Evolutionary conservation across 495 filamentous ascomycete genomes (phyloP), one percentile per base, ranked within the genome.

Genomic region (Staphylotrichum longicolle): DNA sequence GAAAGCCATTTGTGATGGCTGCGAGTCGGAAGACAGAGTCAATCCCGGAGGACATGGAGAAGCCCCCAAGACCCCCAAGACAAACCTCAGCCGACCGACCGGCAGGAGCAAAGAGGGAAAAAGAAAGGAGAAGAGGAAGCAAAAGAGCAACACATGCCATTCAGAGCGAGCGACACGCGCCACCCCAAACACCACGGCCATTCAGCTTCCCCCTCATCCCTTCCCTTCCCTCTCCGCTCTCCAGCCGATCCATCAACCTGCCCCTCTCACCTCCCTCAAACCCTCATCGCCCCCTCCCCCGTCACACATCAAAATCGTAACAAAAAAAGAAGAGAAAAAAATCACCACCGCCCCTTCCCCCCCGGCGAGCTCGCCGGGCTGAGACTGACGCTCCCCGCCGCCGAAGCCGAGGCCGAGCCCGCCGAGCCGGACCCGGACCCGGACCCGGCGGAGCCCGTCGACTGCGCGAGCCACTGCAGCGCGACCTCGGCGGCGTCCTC

Each of bases 401-500:
- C 45, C n/a, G 45, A 20, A 14, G 45, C 5, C 3, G 45, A 5
- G 6, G 5, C 45, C n/a, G n/a, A 48, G 20, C 5, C 7, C 4
- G 20, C 44, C 30, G 55, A 51, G 33, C 20, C 20, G 20, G 20
- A 27, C 1, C 20, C 20, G 20, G 20, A 27, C 1, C 20, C 20
- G 20, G 20, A 27, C 1, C 20, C 20, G 20, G 20, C 20, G 20
- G 20, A 27, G 20, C 20, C 20, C 20, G 35, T 15, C 47, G 46
- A 62, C 59, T 63, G 32, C 52, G 39, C 14, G 57, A 84, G 70
- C 70, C 75, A 78, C 63, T 77, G 81, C 58, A 93, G 68, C 52
- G 88, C 87, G 61, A 88, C 78, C 74, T 91, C 91, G 67, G 92
- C 91, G 40, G 90, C 92, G 72, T 96, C 92, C 69, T 96, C 93